Evolutionary conservation across 257 asterid species (phyloP), one percentile per base, ranked within the genome.

Genomic region (Petrea volubilis): DNA sequence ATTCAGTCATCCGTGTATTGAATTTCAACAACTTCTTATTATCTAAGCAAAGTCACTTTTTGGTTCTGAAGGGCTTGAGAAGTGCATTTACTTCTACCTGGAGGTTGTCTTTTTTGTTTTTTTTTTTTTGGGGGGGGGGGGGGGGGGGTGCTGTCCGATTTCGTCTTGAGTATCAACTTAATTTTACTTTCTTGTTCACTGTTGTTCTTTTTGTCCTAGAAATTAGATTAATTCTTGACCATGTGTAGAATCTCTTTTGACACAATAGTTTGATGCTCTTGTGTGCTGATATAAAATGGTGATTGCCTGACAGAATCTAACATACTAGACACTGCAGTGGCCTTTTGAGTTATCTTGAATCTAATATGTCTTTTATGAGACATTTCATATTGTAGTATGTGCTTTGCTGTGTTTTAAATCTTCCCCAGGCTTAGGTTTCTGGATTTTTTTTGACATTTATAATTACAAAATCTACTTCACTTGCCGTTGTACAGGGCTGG

Each of bases 201-300:
- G 46, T 46, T 46, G 53, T 31, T 60, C 17, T 55, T 43, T 10
- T 17, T 55, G 68, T 56, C 55, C 44, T 11, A n/a, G 55, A 50
- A 13, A 8, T n/a, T 60, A 55, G 49, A 18, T 41, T 75, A 52
- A 55, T 52, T 69, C 27, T 56, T 60, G 40, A 60, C 36, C 41
- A 40, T 0, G 12, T 57, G 47, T 56, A 27, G 0, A 0, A 28
- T 74, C 15, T 74, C 8, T 46, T n/a, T 50, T 47, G 28, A 4
- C 24, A 25, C 33, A 57, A 44, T 60, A 21, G 36, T 17, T 60
- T 68, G 69, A 59, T 68, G 74, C 33, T n/a, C 49, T 50, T 49
- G 31, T 43, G 18, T 21, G 60, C 44, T 46, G 29, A 43, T 55
- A 51, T 41, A 67, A n/a, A 65, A 60, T 14, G 40, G 44, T 25